These are phyloP conservation scores for Phytophthora pini DNA, from an alignment of 352 stramenopile species.

Conservation along the genomic window DNA sequence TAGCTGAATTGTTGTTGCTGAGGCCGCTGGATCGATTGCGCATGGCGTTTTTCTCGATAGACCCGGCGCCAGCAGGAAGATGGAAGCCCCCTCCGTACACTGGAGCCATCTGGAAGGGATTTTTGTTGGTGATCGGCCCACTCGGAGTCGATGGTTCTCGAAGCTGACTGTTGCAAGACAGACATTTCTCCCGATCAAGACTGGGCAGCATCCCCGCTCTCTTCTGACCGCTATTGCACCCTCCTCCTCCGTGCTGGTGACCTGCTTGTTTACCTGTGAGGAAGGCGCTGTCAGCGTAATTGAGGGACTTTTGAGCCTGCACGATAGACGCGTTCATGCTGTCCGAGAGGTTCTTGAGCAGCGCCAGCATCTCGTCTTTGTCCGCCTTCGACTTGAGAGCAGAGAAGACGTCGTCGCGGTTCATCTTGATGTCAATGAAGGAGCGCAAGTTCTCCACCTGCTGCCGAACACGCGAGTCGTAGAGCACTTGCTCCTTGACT, in stretches of 20 bases:
- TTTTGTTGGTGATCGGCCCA: slow-evolving; percentile 61
- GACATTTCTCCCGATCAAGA: slow-evolving; percentile 77
- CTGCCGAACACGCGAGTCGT: slow-evolving; percentile 85
- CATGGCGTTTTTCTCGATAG: slow-evolving; percentile 47
- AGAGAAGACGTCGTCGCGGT: slow-evolving; percentile 84
- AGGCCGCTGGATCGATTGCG: slow-evolving; percentile 35
- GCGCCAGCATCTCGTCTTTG: slow-evolving; percentile 84
- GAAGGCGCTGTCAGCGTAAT: slow-evolving; percentile 73
- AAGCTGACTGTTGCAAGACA: slow-evolving; percentile 80
- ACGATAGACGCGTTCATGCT: slow-evolving; percentile 86
- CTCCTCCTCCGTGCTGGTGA: slow-evolving; percentile 50
- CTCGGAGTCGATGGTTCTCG: slow-evolving; percentile 38
- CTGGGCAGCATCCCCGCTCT: slow-evolving; percentile 68
- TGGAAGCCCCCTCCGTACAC: slow-evolving; percentile 81
- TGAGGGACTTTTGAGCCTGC: slow-evolving; percentile 65
- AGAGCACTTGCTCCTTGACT: slow-evolving; percentile 88
- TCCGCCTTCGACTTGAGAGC: slow-evolving; percentile 87
- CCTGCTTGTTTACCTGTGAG: slow-evolving; percentile 75
- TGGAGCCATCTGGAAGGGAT: slow-evolving; percentile 65
- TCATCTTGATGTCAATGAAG: slow-evolving; percentile 92
- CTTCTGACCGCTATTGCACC: slow-evolving; percentile 37
- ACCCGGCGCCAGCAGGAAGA: slow-evolving; percentile 41
- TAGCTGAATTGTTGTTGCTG: slow-evolving; percentile 57
- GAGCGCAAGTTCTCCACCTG: slow-evolving; percentile 87
- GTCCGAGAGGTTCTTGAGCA: slow-evolving; percentile 81